Conservation (phyloP, 192 early-diverging fungal species). For the Umbelopsis isabellina region DNA sequence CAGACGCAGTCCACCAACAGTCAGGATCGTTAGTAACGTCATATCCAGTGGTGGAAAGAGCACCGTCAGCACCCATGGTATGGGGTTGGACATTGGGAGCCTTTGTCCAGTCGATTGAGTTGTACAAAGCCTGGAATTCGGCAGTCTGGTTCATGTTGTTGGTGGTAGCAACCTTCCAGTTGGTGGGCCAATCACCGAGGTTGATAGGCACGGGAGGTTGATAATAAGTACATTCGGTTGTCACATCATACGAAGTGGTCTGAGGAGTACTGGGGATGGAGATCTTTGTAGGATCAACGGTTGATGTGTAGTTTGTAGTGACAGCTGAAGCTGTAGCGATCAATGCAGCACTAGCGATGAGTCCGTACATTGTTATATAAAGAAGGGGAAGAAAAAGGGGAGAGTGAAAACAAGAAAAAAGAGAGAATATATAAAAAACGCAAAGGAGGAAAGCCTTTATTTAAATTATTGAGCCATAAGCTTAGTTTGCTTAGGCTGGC, state of each 20-base stretch:
- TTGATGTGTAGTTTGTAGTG: slow-evolving; percentile 20
- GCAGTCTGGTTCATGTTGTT: slow-evolving; percentile 42
- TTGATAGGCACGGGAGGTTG: slow-evolving; percentile 24
- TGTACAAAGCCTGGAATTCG: slow-evolving; percentile 44
- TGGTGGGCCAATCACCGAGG: slow-evolving; percentile 31
- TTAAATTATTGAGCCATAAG: slow-evolving; percentile 9
- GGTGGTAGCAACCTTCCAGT: slow-evolving; percentile 39
- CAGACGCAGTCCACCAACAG: slow-evolving; percentile 46
- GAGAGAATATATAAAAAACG: background rate
- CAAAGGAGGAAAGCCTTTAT: background rate
- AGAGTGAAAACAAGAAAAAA: background rate
- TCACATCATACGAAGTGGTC: slow-evolving; percentile 35
- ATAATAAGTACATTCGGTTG: slow-evolving; percentile 34
- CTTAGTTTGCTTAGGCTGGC: too few relatives aligned
- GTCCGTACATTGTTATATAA: background rate
- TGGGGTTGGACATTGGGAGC: slow-evolving; percentile 42
- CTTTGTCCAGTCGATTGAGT: slow-evolving; percentile 45
- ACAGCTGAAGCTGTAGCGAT: slow-evolving; percentile 19
- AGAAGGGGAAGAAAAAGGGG: background rate
- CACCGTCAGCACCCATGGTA: slow-evolving; percentile 22
- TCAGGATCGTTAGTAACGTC: slow-evolving; percentile 23
- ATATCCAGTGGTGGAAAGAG: slow-evolving; percentile 31
- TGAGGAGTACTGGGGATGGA: slow-evolving; percentile 35
- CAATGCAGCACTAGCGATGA: slow-evolving; percentile 18
- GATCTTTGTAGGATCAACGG: slow-evolving; percentile 36